Conservation (phyloP, 306 rosid genomes). For the Quillaja saponaria region DNA sequence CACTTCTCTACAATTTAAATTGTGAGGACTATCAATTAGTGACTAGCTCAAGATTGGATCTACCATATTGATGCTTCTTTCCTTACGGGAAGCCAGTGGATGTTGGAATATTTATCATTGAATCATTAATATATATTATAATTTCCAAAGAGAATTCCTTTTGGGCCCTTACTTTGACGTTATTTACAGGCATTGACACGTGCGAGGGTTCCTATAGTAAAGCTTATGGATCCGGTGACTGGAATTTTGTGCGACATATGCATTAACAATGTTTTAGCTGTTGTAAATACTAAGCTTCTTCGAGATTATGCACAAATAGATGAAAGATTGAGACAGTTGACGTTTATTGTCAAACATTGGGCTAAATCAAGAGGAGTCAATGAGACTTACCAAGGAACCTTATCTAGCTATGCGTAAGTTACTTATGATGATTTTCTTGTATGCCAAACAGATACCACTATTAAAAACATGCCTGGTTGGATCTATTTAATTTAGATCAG, state of each 20-base stretch:
- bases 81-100: slow-evolving; percentile 9
- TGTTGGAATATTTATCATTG: slow-evolving; percentile 2
- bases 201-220: slow-evolving; percentile 96
- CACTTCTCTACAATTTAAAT: no score
- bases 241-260: slow-evolving; percentile 96
- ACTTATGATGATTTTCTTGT: not conserved
- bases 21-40: no score
- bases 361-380: slow-evolving; percentile 98
- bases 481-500: not conserved
- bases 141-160: slow-evolving; percentile 7
- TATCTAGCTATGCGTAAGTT: slow-evolving; percentile 99
- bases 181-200: slow-evolving; percentile 87
- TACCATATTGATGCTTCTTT: no score
- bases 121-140: slow-evolving; percentile 16
- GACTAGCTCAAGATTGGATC: no score
- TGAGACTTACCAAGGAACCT: slow-evolving; percentile 95
- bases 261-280: slow-evolving; percentile 93
- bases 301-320: slow-evolving; percentile 80
- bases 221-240: slow-evolving; percentile 92
- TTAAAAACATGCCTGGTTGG: not conserved
- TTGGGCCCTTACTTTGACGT: slow-evolving; percentile 19
- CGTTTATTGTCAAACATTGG: slow-evolving; percentile 93
- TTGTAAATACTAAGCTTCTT: slow-evolving; percentile 90
- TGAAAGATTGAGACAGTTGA: slow-evolving; percentile 71
- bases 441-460: not conserved